A percentile compares a stretch with the other conserved stretches of the same genome.
These are phyloP conservation scores for Microsporum ferrugineum DNA, from an alignment of 2,329 filamentous ascomycete genomes.

Conservation along the genomic window DNA sequence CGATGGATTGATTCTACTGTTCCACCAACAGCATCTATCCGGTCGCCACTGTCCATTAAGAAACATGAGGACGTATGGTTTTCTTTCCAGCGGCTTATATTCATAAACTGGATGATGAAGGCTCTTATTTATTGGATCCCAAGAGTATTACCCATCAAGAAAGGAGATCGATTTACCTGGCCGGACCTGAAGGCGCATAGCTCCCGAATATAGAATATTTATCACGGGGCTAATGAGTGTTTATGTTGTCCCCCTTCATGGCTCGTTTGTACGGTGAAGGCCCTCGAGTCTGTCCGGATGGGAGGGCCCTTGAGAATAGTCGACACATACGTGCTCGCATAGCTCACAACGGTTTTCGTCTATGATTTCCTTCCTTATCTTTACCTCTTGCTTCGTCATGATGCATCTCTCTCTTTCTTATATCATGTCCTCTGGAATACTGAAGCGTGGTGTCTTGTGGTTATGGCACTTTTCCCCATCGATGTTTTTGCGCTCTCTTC, in stretches of 20 bases:
- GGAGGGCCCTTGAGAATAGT: neutral
- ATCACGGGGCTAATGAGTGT: neutral
- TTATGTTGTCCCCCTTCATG: neutral
- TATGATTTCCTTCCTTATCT: neutral
- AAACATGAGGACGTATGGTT: neutral
- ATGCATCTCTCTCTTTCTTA: neutral
- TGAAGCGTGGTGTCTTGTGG: neutral
- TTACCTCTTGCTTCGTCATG: neutral
- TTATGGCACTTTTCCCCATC: neutral
- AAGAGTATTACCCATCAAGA: neutral
- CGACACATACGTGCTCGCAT: neutral
- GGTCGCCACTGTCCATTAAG: neutral
- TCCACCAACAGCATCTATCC: neutral
- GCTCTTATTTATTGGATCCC: neutral
- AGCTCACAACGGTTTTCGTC: neutral
- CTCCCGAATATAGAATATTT: neutral
- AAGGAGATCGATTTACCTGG: neutral
- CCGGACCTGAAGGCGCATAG: neutral
- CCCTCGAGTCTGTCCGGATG: neutral
- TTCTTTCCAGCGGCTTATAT: neutral
- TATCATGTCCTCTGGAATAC: neutral
- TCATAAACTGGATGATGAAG: neutral
- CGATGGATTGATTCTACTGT: constrained; percentile 3
- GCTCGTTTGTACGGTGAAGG: neutral
- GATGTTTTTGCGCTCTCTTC: neutral